phyloP scores from a whole-genome alignment of 1,284 basidiomycete species.

The Sanghuangporus sanghuang region DNA sequence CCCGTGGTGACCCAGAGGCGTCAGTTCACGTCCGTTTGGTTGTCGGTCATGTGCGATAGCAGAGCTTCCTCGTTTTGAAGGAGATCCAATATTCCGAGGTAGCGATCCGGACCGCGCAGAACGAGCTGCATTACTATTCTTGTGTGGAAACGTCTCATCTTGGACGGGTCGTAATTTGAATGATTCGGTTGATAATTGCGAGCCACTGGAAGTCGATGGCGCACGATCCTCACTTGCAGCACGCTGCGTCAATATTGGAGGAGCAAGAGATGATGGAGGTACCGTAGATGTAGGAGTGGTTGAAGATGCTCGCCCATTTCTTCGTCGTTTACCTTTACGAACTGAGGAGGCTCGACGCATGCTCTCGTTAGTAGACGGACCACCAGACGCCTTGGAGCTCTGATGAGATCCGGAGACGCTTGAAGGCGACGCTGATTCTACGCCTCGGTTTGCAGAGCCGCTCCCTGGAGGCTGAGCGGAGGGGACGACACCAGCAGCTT shows the following conservation, averaged over 20 bases:
- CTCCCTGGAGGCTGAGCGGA: background rate
- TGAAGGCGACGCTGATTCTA: background rate
- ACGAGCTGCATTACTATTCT: background rate
- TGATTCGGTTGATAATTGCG: background rate
- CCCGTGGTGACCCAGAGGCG: background rate
- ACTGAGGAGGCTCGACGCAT: too few species aligned
- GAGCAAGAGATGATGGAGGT: background rate
- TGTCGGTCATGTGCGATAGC: background rate
- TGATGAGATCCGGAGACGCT: background rate
- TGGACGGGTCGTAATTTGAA: constrained; percentile 2
- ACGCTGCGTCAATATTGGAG: background rate
- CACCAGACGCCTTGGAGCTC: background rate
- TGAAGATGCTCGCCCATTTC: background rate
- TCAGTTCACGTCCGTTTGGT: background rate
- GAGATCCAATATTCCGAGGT: background rate
- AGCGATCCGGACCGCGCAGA: background rate
- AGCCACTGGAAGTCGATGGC: background rate
- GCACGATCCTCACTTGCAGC: constrained; percentile 1
- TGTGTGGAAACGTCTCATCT: background rate
- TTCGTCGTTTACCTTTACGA: background rate
- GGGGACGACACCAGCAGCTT: constrained; percentile 7
- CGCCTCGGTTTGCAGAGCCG: background rate
- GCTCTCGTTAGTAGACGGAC: background rate
- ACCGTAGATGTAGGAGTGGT: background rate
- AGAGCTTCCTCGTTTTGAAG: background rate